These are phyloP conservation scores for Elaeagnus macrophylla DNA, from an alignment of 306 rosid genomes.

Conservation along the genomic window DNA sequence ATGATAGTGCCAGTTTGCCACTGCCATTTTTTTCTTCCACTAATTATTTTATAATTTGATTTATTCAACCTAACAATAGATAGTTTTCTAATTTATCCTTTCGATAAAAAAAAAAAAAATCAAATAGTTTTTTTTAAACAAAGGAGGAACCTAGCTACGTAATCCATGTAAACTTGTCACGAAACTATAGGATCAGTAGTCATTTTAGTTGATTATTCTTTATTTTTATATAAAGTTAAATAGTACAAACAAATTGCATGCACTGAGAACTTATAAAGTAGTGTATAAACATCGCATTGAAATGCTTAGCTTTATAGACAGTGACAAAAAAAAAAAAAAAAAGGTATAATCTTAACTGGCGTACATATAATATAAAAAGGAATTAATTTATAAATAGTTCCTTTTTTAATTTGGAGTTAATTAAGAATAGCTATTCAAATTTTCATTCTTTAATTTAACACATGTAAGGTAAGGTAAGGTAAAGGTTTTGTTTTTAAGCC, in stretches of 20 bases:
- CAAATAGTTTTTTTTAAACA: too few relatives aligned
- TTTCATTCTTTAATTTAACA: too few relatives aligned
- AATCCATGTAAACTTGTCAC: conserved; percentile 52
- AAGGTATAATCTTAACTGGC: too few relatives aligned
- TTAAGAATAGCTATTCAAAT: too few relatives aligned
- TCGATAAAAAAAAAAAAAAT: conserved; percentile 2
- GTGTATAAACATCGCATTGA: conserved; percentile 5
- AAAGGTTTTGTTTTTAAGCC: too few relatives aligned
- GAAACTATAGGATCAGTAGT: conserved; percentile 17
- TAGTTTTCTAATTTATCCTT: not conserved
- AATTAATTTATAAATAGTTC: too few relatives aligned
- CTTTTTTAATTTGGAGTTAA: too few relatives aligned
- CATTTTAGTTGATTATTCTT: not conserved
- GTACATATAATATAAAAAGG: too few relatives aligned
- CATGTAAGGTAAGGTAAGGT: too few relatives aligned
- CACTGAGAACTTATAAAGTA: too few relatives aligned
- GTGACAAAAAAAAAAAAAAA: conserved; percentile 15
- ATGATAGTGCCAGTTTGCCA: too few relatives aligned
- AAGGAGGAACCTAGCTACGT: conserved; percentile 25
- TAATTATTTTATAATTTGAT: conserved; percentile 3
- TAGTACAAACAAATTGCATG: not conserved
- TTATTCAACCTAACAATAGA: too few relatives aligned
- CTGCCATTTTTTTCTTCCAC: conserved; percentile 23
- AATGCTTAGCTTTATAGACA: conserved; percentile 21
- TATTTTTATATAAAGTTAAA: conserved; percentile 7